Base-by-base conservation (phyloP, 495 filamentous ascomycete genomes). In the Penicillium psychrofluorescens region DNA sequence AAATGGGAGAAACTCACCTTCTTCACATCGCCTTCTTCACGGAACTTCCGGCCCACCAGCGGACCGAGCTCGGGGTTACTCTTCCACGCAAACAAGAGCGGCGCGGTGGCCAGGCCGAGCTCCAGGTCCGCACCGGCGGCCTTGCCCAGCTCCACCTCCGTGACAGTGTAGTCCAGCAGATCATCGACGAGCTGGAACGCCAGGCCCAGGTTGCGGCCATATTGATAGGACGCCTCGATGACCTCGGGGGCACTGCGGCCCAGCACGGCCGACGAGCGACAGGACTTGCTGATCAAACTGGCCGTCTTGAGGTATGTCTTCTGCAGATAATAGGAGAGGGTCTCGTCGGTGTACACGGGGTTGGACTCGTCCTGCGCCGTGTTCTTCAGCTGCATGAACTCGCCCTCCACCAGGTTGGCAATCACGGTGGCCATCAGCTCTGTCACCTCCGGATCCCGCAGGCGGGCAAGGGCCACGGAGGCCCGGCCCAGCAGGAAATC, bases 361-460 rank as follows among this genome's bases (percentile, higher is more conserved):
- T 85, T 80, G 44, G 72, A 64, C 66, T 95, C 91, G 55, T 96
- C 91, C 45, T 79, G 75, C 13, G 84, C 85, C 3, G 92, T 97
- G 66, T 98, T 98, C 67, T 95, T 91, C 42, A 98, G 72, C 70
- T 98, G 92, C 90, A 97, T 97, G 72, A 98, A 95, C 62, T 98
- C 92, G 50, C 92, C 92, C 67, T 98, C 94, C 16, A 98, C 91
- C 14, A 98, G 70, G 51, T 98, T 97, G 29, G 94, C 90, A 53
- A 98, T 95, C 22, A 97, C 92, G 4, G 90, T 97, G 8, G 92
- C 90, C 40, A 98, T 67, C 7, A 98, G 77, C 67, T 98, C 92
- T 7, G 87, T 88, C 0, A 97, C 92, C 62, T 98, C 92, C 30
- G 90, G 85, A 50, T 97, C 84, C 8, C 94, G 79, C 44, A 98